These are phyloP conservation scores for Acacia pycnantha DNA, from an alignment of 331 rosid species.

Conservation along the genomic window DNA sequence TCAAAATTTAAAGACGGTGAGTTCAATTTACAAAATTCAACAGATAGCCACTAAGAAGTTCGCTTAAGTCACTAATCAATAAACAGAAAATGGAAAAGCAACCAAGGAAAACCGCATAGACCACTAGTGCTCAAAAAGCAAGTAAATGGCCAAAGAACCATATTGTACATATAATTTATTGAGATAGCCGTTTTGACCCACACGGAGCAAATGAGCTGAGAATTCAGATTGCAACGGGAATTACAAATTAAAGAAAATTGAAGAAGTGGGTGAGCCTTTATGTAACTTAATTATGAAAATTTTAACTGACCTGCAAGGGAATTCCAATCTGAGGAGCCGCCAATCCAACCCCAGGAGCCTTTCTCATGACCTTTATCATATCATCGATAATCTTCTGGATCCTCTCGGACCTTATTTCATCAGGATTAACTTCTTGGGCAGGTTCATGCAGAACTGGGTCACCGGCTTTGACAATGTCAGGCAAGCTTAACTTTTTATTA, in stretches of 20 bases:
- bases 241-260: slow-evolving; percentile 3
- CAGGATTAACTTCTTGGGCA: slow-evolving; percentile 60
- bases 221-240: background rate
- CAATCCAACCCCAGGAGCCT: slow-evolving; percentile 91
- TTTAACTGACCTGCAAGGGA: slow-evolving; percentile 67
- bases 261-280: background rate
- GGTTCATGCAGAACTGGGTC: slow-evolving; percentile 96
- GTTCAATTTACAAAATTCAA: background rate
- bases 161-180: background rate
- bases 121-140: background rate
- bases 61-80: background rate
- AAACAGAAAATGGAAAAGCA: background rate
- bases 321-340: slow-evolving; percentile 97
- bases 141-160: background rate
- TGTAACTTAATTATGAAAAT: background rate
- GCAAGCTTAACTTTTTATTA: slow-evolving; percentile 44
- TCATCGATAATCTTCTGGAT: slow-evolving; percentile 84
- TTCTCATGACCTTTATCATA: slow-evolving; percentile 76
- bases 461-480: slow-evolving; percentile 82
- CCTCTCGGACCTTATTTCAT: slow-evolving; percentile 69
- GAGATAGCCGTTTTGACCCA: background rate
- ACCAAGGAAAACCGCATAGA: background rate
- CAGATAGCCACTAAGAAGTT: background rate
- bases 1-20: background rate
- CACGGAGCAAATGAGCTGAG: background rate